Evolutionary conservation across 78 protist genomes (phyloP).

Genomic region (Dictyostelium intermedium): DNA sequence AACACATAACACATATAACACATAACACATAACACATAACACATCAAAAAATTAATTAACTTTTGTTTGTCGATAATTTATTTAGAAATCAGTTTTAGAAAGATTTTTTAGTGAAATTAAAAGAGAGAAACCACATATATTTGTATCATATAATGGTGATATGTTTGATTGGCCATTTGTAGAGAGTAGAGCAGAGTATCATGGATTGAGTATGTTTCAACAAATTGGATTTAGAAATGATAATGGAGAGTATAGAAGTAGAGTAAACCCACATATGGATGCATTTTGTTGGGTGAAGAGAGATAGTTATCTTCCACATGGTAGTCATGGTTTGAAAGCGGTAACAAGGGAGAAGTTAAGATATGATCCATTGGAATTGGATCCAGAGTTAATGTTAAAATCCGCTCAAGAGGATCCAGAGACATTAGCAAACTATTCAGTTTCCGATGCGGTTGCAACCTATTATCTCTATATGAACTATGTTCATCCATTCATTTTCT

Average conservation of each 20-base stretch:
- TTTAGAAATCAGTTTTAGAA: slow-evolving; percentile 56
- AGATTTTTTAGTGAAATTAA: slow-evolving; percentile 89
- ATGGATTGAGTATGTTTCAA: slow-evolving; percentile 81
- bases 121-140: slow-evolving; percentile 89
- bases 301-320: slow-evolving; percentile 99
- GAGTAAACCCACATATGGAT: slow-evolving; percentile 94
- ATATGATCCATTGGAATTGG: slow-evolving; percentile 98
- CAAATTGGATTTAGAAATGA: slow-evolving; percentile 85
- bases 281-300: slow-evolving; percentile 99
- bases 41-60: not conserved
- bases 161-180: slow-evolving; percentile 99
- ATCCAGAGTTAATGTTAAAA: slow-evolving; percentile 98
- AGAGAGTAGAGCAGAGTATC: slow-evolving; percentile 87
- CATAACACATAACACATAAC: too few relatives aligned
- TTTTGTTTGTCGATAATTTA: not conserved
- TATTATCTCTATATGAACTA: slow-evolving; percentile 97
- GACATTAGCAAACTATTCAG: slow-evolving; percentile 98
- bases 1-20: too few relatives aligned
- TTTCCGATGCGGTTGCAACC: slow-evolving; percentile 99
- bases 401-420: slow-evolving; percentile 90
- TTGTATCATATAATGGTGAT: slow-evolving; percentile 99
- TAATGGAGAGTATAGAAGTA: slow-evolving; percentile 80
- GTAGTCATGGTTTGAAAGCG: slow-evolving; percentile 96
- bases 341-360: slow-evolving; percentile 96
- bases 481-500: slow-evolving; percentile 99